Conservation (phyloP, 148 eudicot genomes). For the Chenopodium berlandieri region DNA sequence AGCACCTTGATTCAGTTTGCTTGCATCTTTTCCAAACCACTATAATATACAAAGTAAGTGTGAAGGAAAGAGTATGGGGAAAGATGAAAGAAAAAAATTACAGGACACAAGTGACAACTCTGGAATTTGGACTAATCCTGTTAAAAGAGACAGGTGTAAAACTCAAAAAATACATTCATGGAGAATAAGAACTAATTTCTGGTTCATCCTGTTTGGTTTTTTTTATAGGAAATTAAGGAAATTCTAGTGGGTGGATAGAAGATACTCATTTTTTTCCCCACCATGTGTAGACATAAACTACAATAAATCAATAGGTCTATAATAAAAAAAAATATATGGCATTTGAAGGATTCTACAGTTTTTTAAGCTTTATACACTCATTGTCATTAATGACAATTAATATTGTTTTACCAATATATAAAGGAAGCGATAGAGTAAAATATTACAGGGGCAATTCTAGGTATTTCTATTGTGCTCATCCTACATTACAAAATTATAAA, state of each 20-base stretch:
- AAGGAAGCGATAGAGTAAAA: not conserved
- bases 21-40: not conserved
- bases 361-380: constrained; percentile 11
- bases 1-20: not conserved
- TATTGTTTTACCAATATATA: not conserved
- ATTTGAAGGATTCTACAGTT: not conserved
- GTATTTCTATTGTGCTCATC: constrained; percentile 10
- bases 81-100: not conserved
- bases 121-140: not conserved
- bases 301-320: not conserved
- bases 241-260: not conserved
- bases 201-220: not conserved
- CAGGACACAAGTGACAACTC: not conserved
- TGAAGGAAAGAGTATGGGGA: not conserved
- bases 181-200: not conserved
- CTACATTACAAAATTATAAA: constrained; percentile 15
- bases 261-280: not conserved
- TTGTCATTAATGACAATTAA: not conserved
- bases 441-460: not conserved
- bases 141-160: not conserved
- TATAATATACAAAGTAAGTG: not conserved
- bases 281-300: not conserved
- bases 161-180: not conserved
- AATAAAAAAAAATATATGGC: not conserved
- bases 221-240: not conserved